Base-by-base conservation (phyloP, 257 asterid species). In the Asclepias syriaca region DNA sequence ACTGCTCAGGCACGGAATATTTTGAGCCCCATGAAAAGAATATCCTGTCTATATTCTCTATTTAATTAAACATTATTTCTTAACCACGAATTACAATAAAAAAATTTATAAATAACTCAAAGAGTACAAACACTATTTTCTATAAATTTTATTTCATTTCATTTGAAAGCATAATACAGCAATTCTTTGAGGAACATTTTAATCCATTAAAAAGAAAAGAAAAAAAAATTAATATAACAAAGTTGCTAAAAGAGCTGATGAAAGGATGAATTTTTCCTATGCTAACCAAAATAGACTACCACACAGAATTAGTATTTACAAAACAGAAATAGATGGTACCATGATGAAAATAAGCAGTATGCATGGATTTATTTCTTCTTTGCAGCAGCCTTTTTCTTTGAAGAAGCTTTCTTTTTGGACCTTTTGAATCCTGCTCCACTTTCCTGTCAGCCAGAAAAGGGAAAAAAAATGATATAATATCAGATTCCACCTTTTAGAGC, bases 371-470 rank as follows among this genome's bases (percentile, higher is more conserved):
- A 89, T 74, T 83, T 89, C 83, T 78, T 85, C 74, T 82, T 85
- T 6, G 80, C 76, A 74, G 54, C 75, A 70, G 79, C 53, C 72
- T 74, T 86, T 74, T 79, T 85, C 79, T 77, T 85, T 10, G 79
- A 63, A 70, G 86, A 70, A 13, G 82, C 51, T 79, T 91, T 89
- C 88, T 77, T 83, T 81, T 83, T 81, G 37, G 90, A 75, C 37
- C 59, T 78, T 60, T 71, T 87, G 69, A 37, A 67, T 65, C 86
- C 89, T 54, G 21, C 70, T 81, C 94, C 89, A 73, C 83, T 82
- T 79, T 87, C 97, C 97, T 91, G 85, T 54, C 58, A 82, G 43
- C 60, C 77, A 40, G 39, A 34, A 34, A 34, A 19, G 16, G 4
- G 18, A 18, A 51, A 50, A 37, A 2, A 13, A 53, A 40, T 16